Evolutionary conservation across 139 green algal species (phyloP).

Genomic region (Chlorella sp.): DNA sequence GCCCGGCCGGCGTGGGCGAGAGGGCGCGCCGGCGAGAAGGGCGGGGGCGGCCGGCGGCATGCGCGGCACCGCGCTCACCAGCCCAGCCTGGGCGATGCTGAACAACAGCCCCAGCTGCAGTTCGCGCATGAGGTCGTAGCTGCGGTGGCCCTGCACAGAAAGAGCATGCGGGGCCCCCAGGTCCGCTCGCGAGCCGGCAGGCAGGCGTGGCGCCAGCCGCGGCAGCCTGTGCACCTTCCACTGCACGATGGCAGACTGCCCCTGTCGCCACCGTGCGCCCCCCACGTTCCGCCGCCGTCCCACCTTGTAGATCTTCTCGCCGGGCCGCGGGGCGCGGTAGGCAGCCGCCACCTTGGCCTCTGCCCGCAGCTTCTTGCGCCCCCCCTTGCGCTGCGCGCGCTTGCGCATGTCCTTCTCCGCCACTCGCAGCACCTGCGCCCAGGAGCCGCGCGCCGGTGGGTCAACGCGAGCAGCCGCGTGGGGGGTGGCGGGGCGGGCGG

Average conservation of each 20-base stretch:
- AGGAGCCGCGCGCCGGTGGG: no score
- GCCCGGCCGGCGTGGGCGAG: no score
- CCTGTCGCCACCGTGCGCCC: neutral
- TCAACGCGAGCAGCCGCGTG: no score
- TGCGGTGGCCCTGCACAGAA: neutral
- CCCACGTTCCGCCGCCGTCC: neutral
- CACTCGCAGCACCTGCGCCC: constrained; percentile 34
- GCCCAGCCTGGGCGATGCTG: constrained; percentile 46
- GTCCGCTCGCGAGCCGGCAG: no score
- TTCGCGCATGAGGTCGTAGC: constrained; percentile 92
- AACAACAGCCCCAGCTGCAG: constrained; percentile 94
- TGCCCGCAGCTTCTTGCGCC: constrained; percentile 26
- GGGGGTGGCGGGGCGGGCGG: no score
- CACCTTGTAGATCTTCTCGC: neutral
- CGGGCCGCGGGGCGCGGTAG: neutral
- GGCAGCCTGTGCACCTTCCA: neutral
- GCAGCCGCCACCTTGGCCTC: constrained; percentile 1
- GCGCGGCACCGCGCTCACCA: neutral
- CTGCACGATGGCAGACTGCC: neutral
- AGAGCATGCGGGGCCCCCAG: neutral
- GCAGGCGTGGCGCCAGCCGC: neutral
- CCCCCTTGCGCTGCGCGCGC: no score
- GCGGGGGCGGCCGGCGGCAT: no score
- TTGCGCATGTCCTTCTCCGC: constrained; percentile 40
- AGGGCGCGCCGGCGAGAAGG: no score